Conservation (phyloP, 2,329 filamentous ascomycete genomes). For the Pseudonectria foliicola region DNA sequence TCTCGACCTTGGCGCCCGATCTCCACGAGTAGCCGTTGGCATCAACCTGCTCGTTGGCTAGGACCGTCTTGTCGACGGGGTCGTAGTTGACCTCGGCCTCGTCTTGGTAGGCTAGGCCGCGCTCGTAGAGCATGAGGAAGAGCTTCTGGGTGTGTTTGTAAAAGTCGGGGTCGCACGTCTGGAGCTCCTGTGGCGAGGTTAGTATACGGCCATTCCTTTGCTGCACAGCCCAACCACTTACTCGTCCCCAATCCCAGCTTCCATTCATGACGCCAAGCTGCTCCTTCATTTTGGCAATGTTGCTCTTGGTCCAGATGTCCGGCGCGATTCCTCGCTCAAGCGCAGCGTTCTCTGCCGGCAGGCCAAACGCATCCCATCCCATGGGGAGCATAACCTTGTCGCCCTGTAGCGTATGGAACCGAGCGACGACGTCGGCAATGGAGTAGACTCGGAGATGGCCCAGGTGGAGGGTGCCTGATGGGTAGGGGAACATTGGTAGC, state of each 20-base stretch:
- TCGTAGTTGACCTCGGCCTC: constrained; percentile 87
- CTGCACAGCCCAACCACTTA: constrained; percentile 38
- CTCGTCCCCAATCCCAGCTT: constrained; percentile 74
- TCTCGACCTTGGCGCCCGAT: constrained; percentile 77
- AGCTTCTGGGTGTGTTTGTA: constrained; percentile 86
- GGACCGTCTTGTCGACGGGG: constrained; percentile 78
- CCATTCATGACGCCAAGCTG: constrained; percentile 75
- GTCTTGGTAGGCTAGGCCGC: constrained; percentile 73
- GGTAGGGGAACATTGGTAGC: constrained; percentile 89
- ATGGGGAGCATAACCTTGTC: constrained; percentile 77
- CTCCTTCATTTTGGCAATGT: constrained; percentile 78
- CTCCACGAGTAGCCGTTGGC: constrained; percentile 79
- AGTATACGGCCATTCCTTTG: constrained; percentile 1
- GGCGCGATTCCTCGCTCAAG: constrained; percentile 76
- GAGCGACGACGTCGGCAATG: constrained; percentile 77
- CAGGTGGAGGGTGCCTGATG: constrained; percentile 78
- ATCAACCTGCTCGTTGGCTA: constrained; percentile 93
- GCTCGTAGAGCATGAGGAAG: constrained; percentile 69
- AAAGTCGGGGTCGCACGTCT: constrained; percentile 76
- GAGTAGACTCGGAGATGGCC: constrained; percentile 86
- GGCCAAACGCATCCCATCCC: constrained; percentile 89
- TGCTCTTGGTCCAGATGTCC: constrained; percentile 68
- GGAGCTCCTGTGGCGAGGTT: constrained; percentile 55
- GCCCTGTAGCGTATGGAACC: constrained; percentile 69
- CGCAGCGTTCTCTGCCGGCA: constrained; percentile 87